Evolutionary conservation across 2,329 filamentous ascomycete species (phyloP).

Genomic region (Cryoendolithus antarcticus): DNA sequence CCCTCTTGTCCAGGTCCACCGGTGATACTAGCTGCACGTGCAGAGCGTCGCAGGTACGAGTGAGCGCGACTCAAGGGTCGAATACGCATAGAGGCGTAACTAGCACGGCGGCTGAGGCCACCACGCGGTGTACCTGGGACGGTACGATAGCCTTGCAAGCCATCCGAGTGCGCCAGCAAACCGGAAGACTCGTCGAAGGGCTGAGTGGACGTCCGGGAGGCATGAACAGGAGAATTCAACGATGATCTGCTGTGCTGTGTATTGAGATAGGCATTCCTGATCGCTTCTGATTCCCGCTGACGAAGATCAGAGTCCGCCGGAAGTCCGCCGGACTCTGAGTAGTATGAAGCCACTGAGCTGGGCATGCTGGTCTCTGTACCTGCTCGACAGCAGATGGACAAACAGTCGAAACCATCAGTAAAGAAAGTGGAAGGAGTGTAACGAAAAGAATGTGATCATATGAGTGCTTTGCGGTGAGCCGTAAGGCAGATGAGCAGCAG

Average conservation of each 20-base stretch:
- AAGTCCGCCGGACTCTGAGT: slow-evolving; percentile 3
- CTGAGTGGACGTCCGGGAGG: slow-evolving; percentile 9
- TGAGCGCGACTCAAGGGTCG: slow-evolving; percentile 36
- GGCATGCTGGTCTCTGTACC: slow-evolving; percentile 16
- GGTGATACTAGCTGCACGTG: slow-evolving; percentile 12
- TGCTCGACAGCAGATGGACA: no score
- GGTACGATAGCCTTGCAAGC: no score
- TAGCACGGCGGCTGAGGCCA: slow-evolving; percentile 23
- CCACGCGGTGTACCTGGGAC: slow-evolving; percentile 13
- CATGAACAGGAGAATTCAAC: slow-evolving; percentile 27
- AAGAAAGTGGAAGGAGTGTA: no score
- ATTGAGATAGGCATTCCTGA: slow-evolving; percentile 23
- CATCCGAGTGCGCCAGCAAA: background rate
- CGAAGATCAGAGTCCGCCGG: no score
- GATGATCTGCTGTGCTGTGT: slow-evolving; percentile 11
- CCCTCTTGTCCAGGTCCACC: slow-evolving; percentile 9
- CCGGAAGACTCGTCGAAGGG: slow-evolving; percentile 11
- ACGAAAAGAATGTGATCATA: no score
- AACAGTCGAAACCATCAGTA: no score
- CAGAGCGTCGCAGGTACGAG: slow-evolving; percentile 28
- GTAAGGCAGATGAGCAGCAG: no score
- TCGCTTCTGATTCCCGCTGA: slow-evolving; percentile 9
- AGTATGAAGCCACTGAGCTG: slow-evolving; percentile 21
- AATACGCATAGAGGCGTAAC: slow-evolving; percentile 15
- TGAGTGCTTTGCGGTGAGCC: no score